Evolutionary conservation across 83 land plant genomes (phyloP).

Genomic region (Larix sibirica): DNA sequence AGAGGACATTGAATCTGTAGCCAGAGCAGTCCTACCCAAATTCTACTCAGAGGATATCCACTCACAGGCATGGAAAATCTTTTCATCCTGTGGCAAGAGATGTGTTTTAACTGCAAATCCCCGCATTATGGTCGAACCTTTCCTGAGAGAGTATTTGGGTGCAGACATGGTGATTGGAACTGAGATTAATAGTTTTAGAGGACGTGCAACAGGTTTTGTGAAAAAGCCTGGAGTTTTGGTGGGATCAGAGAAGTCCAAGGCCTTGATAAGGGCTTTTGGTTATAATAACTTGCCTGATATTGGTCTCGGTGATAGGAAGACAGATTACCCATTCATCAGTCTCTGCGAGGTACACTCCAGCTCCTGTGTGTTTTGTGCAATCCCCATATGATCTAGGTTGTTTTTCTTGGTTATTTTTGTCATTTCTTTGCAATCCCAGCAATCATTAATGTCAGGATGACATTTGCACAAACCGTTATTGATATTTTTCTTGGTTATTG

Average conservation of each 20-base stretch:
- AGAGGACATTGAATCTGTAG: slow-evolving; percentile 45
- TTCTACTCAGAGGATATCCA: slow-evolving; percentile 62
- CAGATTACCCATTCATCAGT: slow-evolving; percentile 81
- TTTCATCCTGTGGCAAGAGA: slow-evolving; percentile 44
- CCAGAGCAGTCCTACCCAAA: slow-evolving; percentile 55
- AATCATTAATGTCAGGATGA: too few relatives aligned
- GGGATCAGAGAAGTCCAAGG: slow-evolving; percentile 41
- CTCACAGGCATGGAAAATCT: slow-evolving; percentile 54
- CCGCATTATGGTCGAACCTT: slow-evolving; percentile 75
- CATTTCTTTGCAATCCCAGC: too few relatives aligned
- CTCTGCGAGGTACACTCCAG: slow-evolving; percentile 64
- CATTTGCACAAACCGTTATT: too few relatives aligned
- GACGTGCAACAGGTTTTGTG: slow-evolving; percentile 65
- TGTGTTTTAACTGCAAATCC: slow-evolving; percentile 88
- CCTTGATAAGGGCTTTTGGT: slow-evolving; percentile 50
- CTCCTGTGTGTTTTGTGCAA: too few relatives aligned
- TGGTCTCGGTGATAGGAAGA: slow-evolving; percentile 70
- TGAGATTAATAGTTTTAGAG: slow-evolving; percentile 48
- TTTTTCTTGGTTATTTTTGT: too few relatives aligned
- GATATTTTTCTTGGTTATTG: too few relatives aligned
- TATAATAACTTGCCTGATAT: slow-evolving; percentile 50
- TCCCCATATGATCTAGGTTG: too few relatives aligned
- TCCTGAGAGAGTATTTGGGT: slow-evolving; percentile 65
- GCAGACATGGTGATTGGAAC: slow-evolving; percentile 75
- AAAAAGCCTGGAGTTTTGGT: slow-evolving; percentile 63